Evolutionary conservation across 2,329 filamentous ascomycete species (phyloP).

Genomic region (Clarireedia paspali): DNA sequence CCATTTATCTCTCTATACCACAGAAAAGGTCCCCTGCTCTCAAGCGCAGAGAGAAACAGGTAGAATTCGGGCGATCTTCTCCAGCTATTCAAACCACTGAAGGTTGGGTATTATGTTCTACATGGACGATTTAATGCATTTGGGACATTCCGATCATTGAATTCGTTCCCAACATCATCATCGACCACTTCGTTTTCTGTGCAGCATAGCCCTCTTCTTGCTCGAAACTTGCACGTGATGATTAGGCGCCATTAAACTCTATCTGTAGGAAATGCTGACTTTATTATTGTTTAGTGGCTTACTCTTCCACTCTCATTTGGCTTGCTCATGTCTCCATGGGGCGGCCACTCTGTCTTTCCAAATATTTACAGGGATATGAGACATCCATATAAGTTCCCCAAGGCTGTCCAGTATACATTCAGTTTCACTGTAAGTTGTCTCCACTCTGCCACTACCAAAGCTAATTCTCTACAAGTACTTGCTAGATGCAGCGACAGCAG

Average conservation of each 20-base stretch:
- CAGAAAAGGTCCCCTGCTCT: neutral
- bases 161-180: too few relatives aligned
- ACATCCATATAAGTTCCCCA: slow-evolving; percentile 60
- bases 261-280: neutral
- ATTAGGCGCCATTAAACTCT: neutral
- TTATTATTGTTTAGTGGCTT: slow-evolving; percentile 43
- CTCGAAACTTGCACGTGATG: too few relatives aligned
- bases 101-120: too few relatives aligned
- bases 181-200: too few relatives aligned
- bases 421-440: slow-evolving; percentile 61
- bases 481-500: slow-evolving; percentile 73
- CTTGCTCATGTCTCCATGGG: slow-evolving; percentile 77
- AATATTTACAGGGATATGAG: slow-evolving; percentile 76
- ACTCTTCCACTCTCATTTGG: slow-evolving; percentile 84
- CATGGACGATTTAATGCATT: too few relatives aligned
- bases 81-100: too few relatives aligned
- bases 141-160: too few relatives aligned
- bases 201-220: too few relatives aligned
- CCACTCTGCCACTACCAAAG: neutral
- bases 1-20: neutral
- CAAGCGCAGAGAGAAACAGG: too few relatives aligned
- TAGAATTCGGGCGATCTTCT: too few relatives aligned
- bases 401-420: slow-evolving; percentile 73
- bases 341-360: slow-evolving; percentile 63
- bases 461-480: slow-evolving; percentile 46